These are phyloP conservation scores for Thalassia testudinum DNA, from an alignment of 116 monocot species.

Conservation along the genomic window DNA sequence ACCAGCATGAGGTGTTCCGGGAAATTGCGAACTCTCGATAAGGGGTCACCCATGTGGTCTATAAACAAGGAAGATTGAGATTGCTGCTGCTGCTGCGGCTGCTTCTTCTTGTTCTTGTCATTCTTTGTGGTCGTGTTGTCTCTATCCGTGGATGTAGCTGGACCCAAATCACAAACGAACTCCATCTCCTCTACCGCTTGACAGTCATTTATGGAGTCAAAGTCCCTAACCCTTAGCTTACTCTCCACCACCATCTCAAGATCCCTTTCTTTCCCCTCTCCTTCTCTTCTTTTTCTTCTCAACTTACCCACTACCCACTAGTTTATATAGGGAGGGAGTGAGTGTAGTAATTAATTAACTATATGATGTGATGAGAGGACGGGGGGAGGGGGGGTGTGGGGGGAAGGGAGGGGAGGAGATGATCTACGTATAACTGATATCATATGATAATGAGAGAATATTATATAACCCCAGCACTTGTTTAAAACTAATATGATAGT, in stretches of 20 bases:
- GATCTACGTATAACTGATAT: no score
- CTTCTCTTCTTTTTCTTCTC: not conserved
- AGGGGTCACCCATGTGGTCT: conserved; percentile 47
- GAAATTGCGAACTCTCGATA: conserved; percentile 37
- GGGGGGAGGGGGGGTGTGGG: no score
- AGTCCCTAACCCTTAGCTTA: conserved; percentile 11
- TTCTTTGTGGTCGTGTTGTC: not conserved
- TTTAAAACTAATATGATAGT: no score
- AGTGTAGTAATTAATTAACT: no score
- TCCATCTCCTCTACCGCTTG: conserved; percentile 12
- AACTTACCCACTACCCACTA: no score
- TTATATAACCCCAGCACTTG: no score
- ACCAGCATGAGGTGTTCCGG: conserved; percentile 58
- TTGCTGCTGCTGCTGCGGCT: conserved; percentile 13
- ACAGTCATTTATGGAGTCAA: conserved; percentile 4
- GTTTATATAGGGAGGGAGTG: no score
- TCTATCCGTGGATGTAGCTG: not conserved
- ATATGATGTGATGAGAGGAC: no score
- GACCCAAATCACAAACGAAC: conserved; percentile 4
- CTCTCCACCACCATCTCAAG: not conserved
- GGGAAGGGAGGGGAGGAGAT: no score
- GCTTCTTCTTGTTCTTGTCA: conserved; percentile 3
- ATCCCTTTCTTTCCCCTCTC: not conserved
- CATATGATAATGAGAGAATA: no score
- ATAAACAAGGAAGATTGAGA: conserved; percentile 12